A percentile compares a stretch with the other conserved stretches of the same genome.
These are phyloP conservation scores for Pyracantha coccinea DNA, from an alignment of 331 rosid genomes.

Conservation along the genomic window DNA sequence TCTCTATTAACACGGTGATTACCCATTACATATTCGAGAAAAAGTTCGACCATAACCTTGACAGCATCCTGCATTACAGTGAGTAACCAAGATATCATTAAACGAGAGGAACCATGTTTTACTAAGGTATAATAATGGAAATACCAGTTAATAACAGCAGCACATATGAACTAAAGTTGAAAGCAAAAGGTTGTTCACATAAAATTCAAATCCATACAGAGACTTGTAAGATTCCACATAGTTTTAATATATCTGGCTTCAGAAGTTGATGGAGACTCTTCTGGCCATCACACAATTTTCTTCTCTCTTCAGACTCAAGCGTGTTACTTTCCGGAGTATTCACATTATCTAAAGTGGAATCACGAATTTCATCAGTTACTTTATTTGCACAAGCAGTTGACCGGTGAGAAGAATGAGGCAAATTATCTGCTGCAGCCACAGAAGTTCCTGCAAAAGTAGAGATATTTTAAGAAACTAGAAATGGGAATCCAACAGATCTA, in stretches of 20 bases:
- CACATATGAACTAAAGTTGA: neutral
- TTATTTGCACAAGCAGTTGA: constrained; percentile 24
- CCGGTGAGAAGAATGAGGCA: constrained; percentile 14
- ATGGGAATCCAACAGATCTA: neutral
- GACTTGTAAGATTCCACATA: constrained; percentile 57
- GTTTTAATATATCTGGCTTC: constrained; percentile 55
- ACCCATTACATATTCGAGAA: constrained; percentile 58
- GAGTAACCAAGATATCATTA: constrained; percentile 1
- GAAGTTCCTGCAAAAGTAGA: constrained; percentile 27
- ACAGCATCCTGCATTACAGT: constrained; percentile 49
- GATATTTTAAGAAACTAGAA: constrained; percentile 1
- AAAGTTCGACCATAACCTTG: constrained; percentile 39
- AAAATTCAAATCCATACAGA: constrained; percentile 49
- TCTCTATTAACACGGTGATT: constrained; percentile 49
- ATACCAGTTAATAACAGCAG: neutral
- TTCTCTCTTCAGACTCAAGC: constrained; percentile 39
- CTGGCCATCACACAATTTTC: constrained; percentile 40
- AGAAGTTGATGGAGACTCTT: constrained; percentile 47
- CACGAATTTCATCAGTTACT: constrained; percentile 5
- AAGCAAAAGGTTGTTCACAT: neutral
- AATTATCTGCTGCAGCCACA: constrained; percentile 17
- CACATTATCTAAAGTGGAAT: constrained; percentile 10
- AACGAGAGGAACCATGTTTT: neutral
- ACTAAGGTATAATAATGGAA: neutral
- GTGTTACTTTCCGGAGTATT: constrained; percentile 12